These are phyloP conservation scores for Russula sp. DNA, from an alignment of 768 basidiomycete genomes.

Conservation along the genomic window DNA sequence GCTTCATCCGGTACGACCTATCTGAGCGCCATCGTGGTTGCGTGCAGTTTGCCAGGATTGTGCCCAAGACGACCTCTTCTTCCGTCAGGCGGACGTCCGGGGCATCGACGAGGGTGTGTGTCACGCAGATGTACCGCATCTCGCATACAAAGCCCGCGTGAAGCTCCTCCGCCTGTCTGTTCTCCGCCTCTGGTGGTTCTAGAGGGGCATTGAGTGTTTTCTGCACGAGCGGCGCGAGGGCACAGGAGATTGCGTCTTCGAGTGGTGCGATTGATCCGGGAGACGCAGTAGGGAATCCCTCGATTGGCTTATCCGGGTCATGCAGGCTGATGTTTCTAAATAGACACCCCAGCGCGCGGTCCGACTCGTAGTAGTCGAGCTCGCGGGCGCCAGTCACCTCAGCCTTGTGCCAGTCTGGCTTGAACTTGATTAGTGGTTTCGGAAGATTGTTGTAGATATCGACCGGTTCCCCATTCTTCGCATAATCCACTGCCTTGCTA, in stretches of 20 bases:
- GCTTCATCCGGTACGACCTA: neutral
- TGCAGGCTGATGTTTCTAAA: slow-evolving; percentile 41
- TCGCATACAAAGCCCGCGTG: neutral
- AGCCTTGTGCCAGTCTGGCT: neutral
- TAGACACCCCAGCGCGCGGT: neutral
- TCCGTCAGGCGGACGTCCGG: neutral
- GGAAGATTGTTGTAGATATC: neutral
- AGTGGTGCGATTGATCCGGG: neutral
- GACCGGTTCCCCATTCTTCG: neutral
- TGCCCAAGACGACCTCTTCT: slow-evolving; percentile 1
- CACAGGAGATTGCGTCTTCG: slow-evolving; percentile 1
- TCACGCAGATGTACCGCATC: neutral
- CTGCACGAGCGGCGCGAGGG: slow-evolving; percentile 1
- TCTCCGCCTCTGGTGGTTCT: neutral
- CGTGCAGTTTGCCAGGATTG: neutral
- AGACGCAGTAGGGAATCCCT: neutral
- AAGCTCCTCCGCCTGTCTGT: neutral
- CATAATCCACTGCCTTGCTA: neutral
- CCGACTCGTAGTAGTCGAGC: neutral
- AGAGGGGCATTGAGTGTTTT: neutral
- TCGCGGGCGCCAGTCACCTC: neutral
- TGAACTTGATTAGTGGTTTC: neutral
- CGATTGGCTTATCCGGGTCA: slow-evolving; percentile 31
- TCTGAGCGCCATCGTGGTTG: neutral
- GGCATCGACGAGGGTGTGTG: neutral